Percentiles rank a stretch among this genome's conserved stretches.
Conservation (phyloP, 371 early-diverging fungal species). For the Mortierella sp. region DNA sequence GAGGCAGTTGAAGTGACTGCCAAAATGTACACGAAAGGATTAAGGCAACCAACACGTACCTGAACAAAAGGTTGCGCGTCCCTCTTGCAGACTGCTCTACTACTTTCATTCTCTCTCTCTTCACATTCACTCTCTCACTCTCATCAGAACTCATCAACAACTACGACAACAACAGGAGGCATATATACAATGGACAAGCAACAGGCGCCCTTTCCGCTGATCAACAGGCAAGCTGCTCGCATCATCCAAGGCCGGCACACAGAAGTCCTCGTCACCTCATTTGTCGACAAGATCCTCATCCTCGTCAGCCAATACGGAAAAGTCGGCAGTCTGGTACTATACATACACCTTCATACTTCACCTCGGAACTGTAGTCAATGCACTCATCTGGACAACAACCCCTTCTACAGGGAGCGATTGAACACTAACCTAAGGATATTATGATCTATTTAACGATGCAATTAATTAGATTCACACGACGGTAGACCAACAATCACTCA, state of each 20-base stretch:
- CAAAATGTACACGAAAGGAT: no score
- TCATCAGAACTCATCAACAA: neutral
- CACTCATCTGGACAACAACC: neutral
- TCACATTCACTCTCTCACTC: neutral
- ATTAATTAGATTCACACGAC: conserved; percentile 62
- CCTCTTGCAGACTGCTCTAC: neutral
- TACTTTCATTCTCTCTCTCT: neutral
- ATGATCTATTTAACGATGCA: conserved; percentile 21
- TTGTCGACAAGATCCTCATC: conserved; percentile 74
- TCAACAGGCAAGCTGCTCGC: conserved; percentile 69
- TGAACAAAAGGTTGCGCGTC: neutral
- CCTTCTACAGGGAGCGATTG: neutral
- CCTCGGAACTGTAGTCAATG: no score
- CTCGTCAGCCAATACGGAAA: conserved; percentile 75
- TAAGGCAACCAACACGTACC: neutral
- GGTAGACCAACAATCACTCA: conserved; percentile 56
- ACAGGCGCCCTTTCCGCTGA: conserved; percentile 63
- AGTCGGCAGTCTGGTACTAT: conserved; percentile 71
- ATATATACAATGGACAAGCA: conserved; percentile 13
- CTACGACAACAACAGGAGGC: neutral
- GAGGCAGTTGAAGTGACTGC: no score
- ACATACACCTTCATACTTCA: no score
- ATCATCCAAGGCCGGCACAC: conserved; percentile 70
- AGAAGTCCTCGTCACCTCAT: conserved; percentile 73
- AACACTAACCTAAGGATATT: neutral